These are phyloP conservation scores for Blastobotrys serpentis DNA, from an alignment of 1,139 yeast genomes.

Conservation along the genomic window DNA sequence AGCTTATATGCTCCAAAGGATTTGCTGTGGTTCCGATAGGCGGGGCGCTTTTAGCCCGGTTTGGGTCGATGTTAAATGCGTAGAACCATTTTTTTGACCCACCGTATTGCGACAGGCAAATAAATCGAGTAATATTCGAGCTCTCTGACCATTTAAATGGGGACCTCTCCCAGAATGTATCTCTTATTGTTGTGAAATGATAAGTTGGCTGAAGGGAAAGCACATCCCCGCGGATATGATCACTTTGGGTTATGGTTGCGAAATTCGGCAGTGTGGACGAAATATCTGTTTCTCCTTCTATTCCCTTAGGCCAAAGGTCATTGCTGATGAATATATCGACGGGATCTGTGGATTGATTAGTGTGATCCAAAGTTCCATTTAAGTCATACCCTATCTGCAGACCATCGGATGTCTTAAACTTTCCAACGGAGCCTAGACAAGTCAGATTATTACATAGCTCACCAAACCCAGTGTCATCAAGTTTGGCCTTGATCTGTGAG, in stretches of 20 bases:
- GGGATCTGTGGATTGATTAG: background rate
- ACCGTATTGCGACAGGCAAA: conserved; percentile 29
- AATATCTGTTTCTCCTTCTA: conserved; percentile 19
- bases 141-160: conserved; percentile 26
- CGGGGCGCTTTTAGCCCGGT: background rate
- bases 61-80: conserved; percentile 27
- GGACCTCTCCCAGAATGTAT: conserved; percentile 29
- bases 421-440: conserved; percentile 10
- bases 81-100: conserved; percentile 30
- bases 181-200: conserved; percentile 22
- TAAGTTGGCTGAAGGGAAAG: conserved; percentile 25
- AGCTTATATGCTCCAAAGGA: background rate
- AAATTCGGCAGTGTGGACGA: conserved; percentile 8
- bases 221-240: conserved; percentile 15
- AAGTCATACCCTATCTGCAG: conserved; percentile 11
- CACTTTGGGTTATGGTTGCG: conserved; percentile 10
- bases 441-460: conserved; percentile 10
- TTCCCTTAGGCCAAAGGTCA: conserved; percentile 23
- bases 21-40: conserved; percentile 4
- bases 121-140: conserved; percentile 26
- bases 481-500: background rate
- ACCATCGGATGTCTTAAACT: conserved; percentile 12
- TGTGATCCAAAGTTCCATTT: background rate
- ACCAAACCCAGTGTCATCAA: background rate
- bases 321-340: conserved; percentile 24